A percentile compares a stretch with the other conserved stretches of the same genome.
Evolutionary conservation across 2,329 filamentous ascomycete genomes (phyloP).

Genomic region (Spiromastix sp.): DNA sequence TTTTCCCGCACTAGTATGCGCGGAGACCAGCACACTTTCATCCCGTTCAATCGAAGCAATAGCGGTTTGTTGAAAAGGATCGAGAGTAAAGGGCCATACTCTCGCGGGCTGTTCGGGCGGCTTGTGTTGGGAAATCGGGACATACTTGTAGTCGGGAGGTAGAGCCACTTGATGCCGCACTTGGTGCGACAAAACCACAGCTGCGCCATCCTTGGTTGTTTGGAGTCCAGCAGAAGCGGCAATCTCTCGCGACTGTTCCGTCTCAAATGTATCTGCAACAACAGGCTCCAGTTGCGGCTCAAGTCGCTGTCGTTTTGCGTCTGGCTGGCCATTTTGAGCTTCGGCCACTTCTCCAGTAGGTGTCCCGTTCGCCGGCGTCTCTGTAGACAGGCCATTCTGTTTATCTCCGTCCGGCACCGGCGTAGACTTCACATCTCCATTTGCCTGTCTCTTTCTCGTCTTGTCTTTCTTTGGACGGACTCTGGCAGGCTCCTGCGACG

Average conservation of each 20-base stretch:
- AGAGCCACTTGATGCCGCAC: constrained; percentile 96
- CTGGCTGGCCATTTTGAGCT: constrained; percentile 27
- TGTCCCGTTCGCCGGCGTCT: constrained; percentile 14
- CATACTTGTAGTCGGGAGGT: constrained; percentile 85
- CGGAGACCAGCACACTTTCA: constrained; percentile 92
- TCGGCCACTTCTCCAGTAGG: constrained; percentile 7
- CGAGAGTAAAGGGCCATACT: constrained; percentile 78
- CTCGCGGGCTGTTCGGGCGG: constrained; percentile 78
- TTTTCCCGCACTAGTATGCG: constrained; percentile 95
- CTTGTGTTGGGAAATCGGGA: constrained; percentile 91
- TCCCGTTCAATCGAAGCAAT: constrained; percentile 92
- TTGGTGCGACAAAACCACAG: constrained; percentile 85
- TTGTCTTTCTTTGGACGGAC: constrained; percentile 43
- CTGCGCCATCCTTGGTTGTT: constrained; percentile 45
- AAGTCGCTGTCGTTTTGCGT: constrained; percentile 37
- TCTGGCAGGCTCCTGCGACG: constrained; percentile 22
- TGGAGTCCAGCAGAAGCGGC: constrained; percentile 64
- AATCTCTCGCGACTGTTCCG: constrained; percentile 84
- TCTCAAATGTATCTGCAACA: constrained; percentile 88
- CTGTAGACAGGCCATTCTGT: constrained; percentile 22
- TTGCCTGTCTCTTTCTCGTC: constrained; percentile 78
- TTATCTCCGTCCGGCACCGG: background rate
- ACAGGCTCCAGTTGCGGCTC: constrained; percentile 64
- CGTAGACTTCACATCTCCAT: constrained; percentile 57
- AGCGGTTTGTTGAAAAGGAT: constrained; percentile 93